Percentiles rank a stretch among this genome's conserved stretches.
Conservation (phyloP, 2,329 filamentous ascomycete species). For the Endoconidiophora laricicola region DNA sequence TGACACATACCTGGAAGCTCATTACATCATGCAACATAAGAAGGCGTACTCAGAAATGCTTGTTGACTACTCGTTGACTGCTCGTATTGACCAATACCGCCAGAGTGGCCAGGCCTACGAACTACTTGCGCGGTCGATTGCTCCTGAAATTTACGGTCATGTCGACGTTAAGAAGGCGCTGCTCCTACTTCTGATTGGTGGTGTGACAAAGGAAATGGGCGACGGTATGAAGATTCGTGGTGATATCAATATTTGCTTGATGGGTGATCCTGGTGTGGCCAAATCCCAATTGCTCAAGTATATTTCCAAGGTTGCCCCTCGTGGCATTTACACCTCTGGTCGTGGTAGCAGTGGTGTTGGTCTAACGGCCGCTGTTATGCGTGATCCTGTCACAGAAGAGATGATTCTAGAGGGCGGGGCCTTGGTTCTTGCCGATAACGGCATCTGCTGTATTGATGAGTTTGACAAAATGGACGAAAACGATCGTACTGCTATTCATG, state of each 20-base stretch:
- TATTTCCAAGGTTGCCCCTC: constrained; percentile 92
- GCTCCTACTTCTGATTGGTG: constrained; percentile 84
- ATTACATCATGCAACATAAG: constrained; percentile 89
- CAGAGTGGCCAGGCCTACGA: constrained; percentile 88
- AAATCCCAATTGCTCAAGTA: constrained; percentile 98
- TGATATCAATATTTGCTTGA: constrained; percentile 95
- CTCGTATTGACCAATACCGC: constrained; percentile 71
- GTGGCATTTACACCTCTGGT: constrained; percentile 71
- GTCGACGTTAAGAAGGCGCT: constrained; percentile 96
- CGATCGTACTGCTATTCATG: constrained; percentile 67
- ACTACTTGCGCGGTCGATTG: constrained; percentile 86
- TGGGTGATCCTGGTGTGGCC: constrained; percentile 98
- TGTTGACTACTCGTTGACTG: constrained; percentile 62
- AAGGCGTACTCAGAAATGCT: constrained; percentile 90
- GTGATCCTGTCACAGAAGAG: constrained; percentile 67
- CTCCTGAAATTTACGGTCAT: constrained; percentile 92
- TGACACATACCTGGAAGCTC: constrained; percentile 91
- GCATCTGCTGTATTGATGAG: constrained; percentile 74
- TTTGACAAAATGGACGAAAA: constrained; percentile 84
- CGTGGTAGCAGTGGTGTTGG: constrained; percentile 69
- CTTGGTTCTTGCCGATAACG: constrained; percentile 64
- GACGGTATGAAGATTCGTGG: constrained; percentile 98
- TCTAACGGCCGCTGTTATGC: constrained; percentile 70
- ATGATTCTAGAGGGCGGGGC: constrained; percentile 73
- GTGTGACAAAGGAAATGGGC: constrained; percentile 90